phyloP scores from a whole-genome alignment of 2,329 filamentous ascomycete genomes.

The Zymoseptoria ardabiliae region DNA sequence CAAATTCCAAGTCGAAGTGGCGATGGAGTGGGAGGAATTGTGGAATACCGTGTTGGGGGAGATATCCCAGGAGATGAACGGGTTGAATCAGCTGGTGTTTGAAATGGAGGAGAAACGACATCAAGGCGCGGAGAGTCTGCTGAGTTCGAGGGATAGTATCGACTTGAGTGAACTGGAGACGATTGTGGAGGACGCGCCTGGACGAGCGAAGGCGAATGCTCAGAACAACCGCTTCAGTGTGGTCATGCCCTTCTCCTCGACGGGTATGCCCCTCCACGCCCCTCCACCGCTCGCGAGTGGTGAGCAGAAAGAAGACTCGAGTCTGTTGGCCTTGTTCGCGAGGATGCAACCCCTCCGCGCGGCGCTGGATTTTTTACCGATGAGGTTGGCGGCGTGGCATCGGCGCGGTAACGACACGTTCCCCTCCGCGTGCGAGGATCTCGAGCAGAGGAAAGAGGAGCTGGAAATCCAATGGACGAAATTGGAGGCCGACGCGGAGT shows the following conservation, averaged over 20 bases:
- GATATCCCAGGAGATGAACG: constrained; percentile 81
- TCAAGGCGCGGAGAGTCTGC: constrained; percentile 61
- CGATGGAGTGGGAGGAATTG: constrained; percentile 98
- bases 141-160: constrained; percentile 44
- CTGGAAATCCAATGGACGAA: constrained; percentile 83
- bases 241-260: constrained; percentile 46
- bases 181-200: constrained; percentile 80
- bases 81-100: constrained; percentile 73
- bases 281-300: constrained; percentile 34
- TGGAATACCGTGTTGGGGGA: constrained; percentile 92
- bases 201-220: constrained; percentile 36
- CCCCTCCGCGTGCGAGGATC: constrained; percentile 82
- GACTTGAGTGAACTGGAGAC: constrained; percentile 88
- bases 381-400: constrained; percentile 84
- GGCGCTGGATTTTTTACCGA: constrained; percentile 89
- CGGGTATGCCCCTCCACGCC: constrained; percentile 56
- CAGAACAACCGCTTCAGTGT: constrained; percentile 61
- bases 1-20: constrained; percentile 87
- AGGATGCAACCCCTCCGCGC: constrained; percentile 90
- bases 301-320: constrained; percentile 72
- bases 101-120: constrained; percentile 97
- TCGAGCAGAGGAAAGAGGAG: constrained; percentile 64
- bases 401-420: constrained; percentile 69
- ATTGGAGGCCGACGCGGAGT: constrained; percentile 83
- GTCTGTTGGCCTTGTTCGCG: constrained; percentile 81